Evolutionary conservation across 202 grass and related monocot genomes (phyloP).

Genomic region (Setaria viridis): DNA sequence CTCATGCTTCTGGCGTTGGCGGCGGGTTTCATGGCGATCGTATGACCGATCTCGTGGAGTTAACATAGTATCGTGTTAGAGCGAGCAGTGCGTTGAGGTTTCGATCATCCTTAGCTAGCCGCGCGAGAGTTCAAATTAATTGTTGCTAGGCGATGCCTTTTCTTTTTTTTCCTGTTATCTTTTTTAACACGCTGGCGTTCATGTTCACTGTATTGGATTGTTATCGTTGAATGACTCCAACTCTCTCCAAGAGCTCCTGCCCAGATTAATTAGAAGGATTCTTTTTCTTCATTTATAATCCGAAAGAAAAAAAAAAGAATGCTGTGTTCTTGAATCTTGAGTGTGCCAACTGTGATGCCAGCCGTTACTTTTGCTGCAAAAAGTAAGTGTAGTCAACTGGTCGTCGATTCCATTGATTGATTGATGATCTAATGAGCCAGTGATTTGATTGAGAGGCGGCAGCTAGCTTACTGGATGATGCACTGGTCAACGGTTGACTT

Average conservation of each 20-base stretch:
- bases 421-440: background rate
- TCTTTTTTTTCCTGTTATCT: background rate
- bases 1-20: conserved; percentile 46
- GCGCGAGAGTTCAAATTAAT: background rate
- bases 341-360: background rate
- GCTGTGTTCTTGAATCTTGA: background rate
- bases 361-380: too few relatives aligned
- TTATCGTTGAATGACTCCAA: too few relatives aligned
- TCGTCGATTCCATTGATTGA: background rate
- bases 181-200: background rate
- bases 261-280: background rate
- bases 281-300: background rate
- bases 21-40: conserved; percentile 42
- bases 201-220: background rate
- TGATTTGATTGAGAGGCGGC: background rate
- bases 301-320: background rate
- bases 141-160: conserved; percentile 3
- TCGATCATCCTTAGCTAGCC: background rate
- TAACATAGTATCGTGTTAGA: too few relatives aligned
- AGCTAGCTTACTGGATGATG: background rate
- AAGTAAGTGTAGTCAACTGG: background rate
- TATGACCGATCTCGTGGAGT: conserved; percentile 15
- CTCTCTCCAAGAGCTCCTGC: background rate
- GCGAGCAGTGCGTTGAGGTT: background rate
- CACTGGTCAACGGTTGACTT: conserved; percentile 6